Evolutionary conservation across 2,329 filamentous ascomycete species (phyloP), one percentile per base, ranked within the genome.

Genomic region (Phoma sp.): DNA sequence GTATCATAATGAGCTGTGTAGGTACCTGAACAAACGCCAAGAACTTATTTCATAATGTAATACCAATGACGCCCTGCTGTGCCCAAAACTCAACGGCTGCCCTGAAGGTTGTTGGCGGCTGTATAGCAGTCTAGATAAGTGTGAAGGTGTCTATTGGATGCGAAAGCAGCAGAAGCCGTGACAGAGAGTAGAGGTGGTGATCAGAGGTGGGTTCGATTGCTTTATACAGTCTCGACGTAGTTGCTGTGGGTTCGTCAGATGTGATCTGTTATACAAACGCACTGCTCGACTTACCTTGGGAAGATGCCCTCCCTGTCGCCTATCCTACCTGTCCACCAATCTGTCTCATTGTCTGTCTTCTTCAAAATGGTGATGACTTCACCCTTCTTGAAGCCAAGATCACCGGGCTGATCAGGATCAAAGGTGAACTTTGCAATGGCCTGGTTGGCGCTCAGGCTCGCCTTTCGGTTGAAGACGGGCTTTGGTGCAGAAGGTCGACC

Each of bases 321-420:
- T 68, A 97, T 87, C 76, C 89, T 88, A 24, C 95, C 95, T 14
- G 93, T 98, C 95, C 93, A 98, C 93, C 93, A 98, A 74, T 98
- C 93, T 52, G 92, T 93, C 54, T 91, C 89, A 65, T 89, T 97
- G 4, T 98, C 91, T 4, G 93, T 98, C 76, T 90, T 89, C 80
- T 99, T 97, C 52, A 96, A 75, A 53, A 99, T 92, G 1, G 92
- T 97, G 62, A 99, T 97, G 52, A 98, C 77, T 27, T 99, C 95
- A 18, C 95, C 95, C 82, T 99, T 99, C 80, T 96, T 96, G 78
- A 99, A 99, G 0, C 89, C 91, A 52, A 98, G 75, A 73, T 99
- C 93, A 4, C 93, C 93, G 0, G 91, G 87, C 75, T 97, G 93
- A 68, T 96, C 93, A 0, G 92, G 88, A 59, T 98, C 93, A 71